Evolutionary conservation across 148 eudicot species (phyloP), one percentile per base, ranked within the genome.

Genomic region (Suaeda aralocaspica): DNA sequence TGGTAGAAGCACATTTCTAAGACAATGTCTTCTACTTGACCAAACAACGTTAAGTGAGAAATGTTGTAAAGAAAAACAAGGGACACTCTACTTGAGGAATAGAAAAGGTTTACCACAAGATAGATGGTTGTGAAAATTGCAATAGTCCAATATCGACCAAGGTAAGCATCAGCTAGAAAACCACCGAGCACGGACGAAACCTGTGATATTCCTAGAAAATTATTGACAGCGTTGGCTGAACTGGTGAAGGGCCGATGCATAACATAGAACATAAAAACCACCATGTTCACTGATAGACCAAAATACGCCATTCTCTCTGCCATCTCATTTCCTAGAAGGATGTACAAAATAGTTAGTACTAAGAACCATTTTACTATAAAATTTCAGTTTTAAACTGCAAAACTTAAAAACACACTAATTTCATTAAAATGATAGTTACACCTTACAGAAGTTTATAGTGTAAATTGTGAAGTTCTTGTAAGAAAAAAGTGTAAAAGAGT

Each of bases 241-340:
- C 92, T 89, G 9, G 93, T 70, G 78, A 91, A 91, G 26, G 97
- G 97, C 41, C 83, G 78, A 59, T 92, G 97, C 97, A 92, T 89
- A 9, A 92, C 85, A 59, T 92, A 92, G 82, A 92, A 89, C 97
- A 89, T 92, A 73, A 92, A 92, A 7, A 88, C 90, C 74, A 92
- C 97, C 97, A 92, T 92, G 67, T 92, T 92, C 26, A 92, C 95
- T 16, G 97, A 92, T 6, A 92, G 82, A n/a, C 97, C 97, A 71
- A 87, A 92, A 74, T 92, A 92, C 6, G 97, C 92, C 94, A 92
- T 87, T 78, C 97, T 87, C 78, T 92, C 97, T 44, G 97, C 95
- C 92, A 92, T 92, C 75, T 92, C 97, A 73, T 92, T 92, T 66
- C 97, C 97, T 91, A 74, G 41, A 71, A 46, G 18, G 25, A 26